Conservation (phyloP, 2,329 filamentous ascomycete genomes). For the Colletotrichum camelliae region DNA sequence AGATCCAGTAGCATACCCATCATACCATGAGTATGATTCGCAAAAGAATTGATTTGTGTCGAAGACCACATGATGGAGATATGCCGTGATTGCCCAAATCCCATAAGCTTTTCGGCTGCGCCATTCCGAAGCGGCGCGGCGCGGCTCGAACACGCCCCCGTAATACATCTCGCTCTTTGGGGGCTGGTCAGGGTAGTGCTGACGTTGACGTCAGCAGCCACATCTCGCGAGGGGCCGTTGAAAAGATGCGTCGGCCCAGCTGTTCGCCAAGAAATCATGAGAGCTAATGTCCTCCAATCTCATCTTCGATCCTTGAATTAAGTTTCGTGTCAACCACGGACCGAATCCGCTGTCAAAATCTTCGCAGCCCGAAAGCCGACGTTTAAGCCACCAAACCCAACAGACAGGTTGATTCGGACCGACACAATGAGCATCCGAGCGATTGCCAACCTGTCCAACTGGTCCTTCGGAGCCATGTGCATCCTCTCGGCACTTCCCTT, state of each 20-base stretch:
- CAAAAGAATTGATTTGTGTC: not conserved
- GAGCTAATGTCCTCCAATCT: not conserved
- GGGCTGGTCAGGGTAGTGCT: not conserved
- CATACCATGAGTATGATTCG: not conserved
- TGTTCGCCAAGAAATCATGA: not conserved
- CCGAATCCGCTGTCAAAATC: not conserved
- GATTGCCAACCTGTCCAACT: not conserved
- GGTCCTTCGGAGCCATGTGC: not conserved
- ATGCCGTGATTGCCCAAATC: not conserved
- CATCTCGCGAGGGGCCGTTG: not conserved
- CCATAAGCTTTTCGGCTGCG: not conserved
- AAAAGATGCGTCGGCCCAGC: not conserved
- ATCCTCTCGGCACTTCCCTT: not conserved
- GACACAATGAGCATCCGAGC: not conserved
- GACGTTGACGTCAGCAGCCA: not conserved
- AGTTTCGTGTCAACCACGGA: not conserved
- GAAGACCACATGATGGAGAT: not conserved
- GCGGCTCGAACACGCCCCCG: not conserved
- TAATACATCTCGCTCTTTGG: not conserved
- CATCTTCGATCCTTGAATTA: not conserved
- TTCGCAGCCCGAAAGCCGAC: not conserved
- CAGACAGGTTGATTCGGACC: not conserved
- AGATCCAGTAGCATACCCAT: constrained; percentile 6
- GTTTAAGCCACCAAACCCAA: not conserved
- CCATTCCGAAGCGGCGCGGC: not conserved